These are phyloP conservation scores for Mediolabrus comicus DNA, from an alignment of 108 stramenopile species.

Conservation along the genomic window DNA sequence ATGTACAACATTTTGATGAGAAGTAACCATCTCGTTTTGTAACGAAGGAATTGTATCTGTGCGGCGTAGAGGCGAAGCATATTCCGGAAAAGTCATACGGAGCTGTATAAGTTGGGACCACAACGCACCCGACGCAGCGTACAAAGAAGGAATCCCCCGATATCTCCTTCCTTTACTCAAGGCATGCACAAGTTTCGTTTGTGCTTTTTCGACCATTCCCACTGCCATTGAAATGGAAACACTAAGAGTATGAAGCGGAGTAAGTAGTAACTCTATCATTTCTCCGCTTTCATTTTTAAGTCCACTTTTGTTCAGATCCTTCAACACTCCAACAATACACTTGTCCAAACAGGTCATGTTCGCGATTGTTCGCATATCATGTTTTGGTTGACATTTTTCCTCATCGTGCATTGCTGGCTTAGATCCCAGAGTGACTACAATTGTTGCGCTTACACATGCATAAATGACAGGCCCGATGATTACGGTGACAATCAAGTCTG, in stretches of 20 bases:
- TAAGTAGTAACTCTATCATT: slow-evolving; percentile 20
- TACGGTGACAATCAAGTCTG: slow-evolving; percentile 19
- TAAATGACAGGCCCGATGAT: slow-evolving; percentile 36
- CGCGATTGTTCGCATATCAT: slow-evolving; percentile 21
- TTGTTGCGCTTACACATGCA: slow-evolving; percentile 18
- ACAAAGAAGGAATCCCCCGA: slow-evolving; percentile 6
- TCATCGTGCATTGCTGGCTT: not conserved
- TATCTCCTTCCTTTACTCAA: slow-evolving; percentile 16
- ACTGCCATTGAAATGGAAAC: slow-evolving; percentile 27
- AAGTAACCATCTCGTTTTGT: not conserved
- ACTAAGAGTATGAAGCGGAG: slow-evolving; percentile 26
- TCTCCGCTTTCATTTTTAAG: not conserved
- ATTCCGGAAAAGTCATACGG: not conserved
- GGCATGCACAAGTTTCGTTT: slow-evolving; percentile 25
- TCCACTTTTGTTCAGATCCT: slow-evolving; percentile 17
- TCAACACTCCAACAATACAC: slow-evolving; percentile 30
- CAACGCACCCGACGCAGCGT: slow-evolving; percentile 25
- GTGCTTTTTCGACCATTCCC: slow-evolving; percentile 34
- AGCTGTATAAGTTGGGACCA: slow-evolving; percentile 38
- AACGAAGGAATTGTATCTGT: not conserved
- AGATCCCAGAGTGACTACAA: slow-evolving; percentile 3
- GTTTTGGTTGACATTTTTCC: not conserved
- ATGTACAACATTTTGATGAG: slow-evolving; percentile 19
- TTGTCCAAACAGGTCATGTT: slow-evolving; percentile 27
- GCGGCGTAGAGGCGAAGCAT: not conserved